Percentiles rank a stretch among this genome's conserved stretches.
Evolutionary conservation across 345 rosid species (phyloP).

Genomic region (Rhodamnia argentea): DNA sequence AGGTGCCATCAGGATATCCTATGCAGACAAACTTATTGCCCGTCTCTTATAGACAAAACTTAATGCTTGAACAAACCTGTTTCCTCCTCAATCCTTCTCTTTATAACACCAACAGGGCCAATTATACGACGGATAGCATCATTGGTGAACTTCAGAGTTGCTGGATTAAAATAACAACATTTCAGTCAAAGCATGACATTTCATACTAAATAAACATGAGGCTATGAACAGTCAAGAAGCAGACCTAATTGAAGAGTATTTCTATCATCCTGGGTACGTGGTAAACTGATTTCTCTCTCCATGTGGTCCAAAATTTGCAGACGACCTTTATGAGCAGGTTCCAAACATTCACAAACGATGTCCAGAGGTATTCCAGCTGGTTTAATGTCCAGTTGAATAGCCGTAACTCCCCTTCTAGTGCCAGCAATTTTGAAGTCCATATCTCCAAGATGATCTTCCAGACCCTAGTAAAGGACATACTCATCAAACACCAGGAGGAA

Average conservation of each 20-base stretch:
- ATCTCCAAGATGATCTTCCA: slow-evolving; percentile 98
- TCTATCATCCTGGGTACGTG: slow-evolving; percentile 47
- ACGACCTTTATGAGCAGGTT: slow-evolving; percentile 78
- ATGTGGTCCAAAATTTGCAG: slow-evolving; percentile 86
- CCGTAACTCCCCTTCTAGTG: slow-evolving; percentile 76
- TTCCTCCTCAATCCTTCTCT: slow-evolving; percentile 86
- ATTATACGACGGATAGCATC: slow-evolving; percentile 77
- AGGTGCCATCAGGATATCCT: neutral
- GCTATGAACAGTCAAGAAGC: neutral
- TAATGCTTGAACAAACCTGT: slow-evolving; percentile 45
- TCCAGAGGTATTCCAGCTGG: slow-evolving; percentile 98
- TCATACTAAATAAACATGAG: neutral
- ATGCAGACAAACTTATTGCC: neutral
- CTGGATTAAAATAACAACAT: slow-evolving; percentile 32
- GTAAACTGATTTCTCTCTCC: slow-evolving; percentile 65
- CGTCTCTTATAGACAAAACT: neutral
- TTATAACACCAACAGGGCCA: slow-evolving; percentile 77
- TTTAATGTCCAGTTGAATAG: slow-evolving; percentile 94
- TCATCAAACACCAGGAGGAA: neutral
- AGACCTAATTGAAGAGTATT: slow-evolving; percentile 70
- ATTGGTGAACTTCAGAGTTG: slow-evolving; percentile 62
- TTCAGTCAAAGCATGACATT: neutral
- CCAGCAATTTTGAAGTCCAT: slow-evolving; percentile 99
- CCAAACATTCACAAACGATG: slow-evolving; percentile 79
- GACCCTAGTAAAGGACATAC: slow-evolving; percentile 40